Conservation (phyloP, 2,329 filamentous ascomycete genomes). For the Alternaria sp. region DNA sequence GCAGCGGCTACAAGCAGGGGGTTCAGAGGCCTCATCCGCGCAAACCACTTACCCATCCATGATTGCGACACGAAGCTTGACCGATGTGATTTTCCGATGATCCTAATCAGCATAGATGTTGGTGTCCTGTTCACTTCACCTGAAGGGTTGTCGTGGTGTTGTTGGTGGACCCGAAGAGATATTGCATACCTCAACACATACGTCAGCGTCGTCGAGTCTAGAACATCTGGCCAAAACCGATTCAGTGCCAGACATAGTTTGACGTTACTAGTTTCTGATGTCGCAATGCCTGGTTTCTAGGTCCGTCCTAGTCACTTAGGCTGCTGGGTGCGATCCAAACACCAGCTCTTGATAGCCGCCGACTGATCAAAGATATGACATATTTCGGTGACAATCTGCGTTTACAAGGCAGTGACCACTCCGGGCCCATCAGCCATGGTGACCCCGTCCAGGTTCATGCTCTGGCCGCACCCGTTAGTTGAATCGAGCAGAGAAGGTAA, state of each 20-base stretch:
- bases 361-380: constrained; percentile 11
- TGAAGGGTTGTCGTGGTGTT: neutral
- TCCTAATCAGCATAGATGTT: neutral
- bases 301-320: neutral
- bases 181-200: neutral
- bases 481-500: constrained; percentile 7
- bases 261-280: neutral
- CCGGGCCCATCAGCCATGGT: constrained; percentile 7
- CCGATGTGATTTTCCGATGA: constrained; percentile 1
- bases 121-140: neutral
- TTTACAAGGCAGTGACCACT: neutral
- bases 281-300: neutral
- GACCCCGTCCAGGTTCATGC: constrained; percentile 3
- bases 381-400: constrained; percentile 10
- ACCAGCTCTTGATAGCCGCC: constrained; percentile 18
- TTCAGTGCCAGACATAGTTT: neutral
- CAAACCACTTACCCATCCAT: constrained; percentile 1
- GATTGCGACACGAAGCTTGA: neutral
- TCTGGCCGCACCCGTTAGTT: constrained; percentile 5
- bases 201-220: neutral
- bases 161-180: neutral
- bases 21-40: constrained; percentile 1
- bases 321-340: constrained; percentile 9
- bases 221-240: neutral
- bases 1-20: constrained; percentile 35